These are phyloP conservation scores for Omphalea diandra DNA, from an alignment of 441 rosid genomes.

Conservation along the genomic window DNA sequence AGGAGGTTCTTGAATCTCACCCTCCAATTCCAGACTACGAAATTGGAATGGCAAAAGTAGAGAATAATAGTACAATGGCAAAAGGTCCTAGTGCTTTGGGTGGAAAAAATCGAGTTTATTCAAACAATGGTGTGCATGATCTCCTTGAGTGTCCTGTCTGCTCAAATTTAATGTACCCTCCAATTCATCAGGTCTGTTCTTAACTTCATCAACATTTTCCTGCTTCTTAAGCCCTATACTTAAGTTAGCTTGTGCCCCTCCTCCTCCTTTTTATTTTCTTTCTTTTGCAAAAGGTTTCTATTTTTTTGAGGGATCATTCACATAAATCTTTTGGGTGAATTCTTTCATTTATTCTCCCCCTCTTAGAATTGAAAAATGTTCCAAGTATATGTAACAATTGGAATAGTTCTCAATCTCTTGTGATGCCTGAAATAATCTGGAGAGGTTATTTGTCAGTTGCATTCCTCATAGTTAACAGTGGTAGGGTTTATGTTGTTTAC, in stretches of 20 bases:
- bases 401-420: background rate
- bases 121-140: slow-evolving; percentile 58
- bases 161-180: slow-evolving; percentile 81
- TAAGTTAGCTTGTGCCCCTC: too few species aligned
- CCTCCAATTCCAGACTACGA: slow-evolving; percentile 31
- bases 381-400: background rate
- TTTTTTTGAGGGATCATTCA: too few species aligned
- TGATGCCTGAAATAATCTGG: background rate
- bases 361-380: background rate
- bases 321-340: background rate
- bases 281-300: too few species aligned
- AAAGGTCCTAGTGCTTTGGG: slow-evolving; percentile 29
- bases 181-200: slow-evolving; percentile 63
- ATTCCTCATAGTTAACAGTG: background rate
- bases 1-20: slow-evolving; percentile 44
- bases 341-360: too few species aligned
- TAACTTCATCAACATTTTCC: slow-evolving; percentile 34
- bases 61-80: slow-evolving; percentile 19
- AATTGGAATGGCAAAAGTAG: slow-evolving; percentile 27
- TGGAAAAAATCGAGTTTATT: slow-evolving; percentile 37
- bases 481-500: background rate
- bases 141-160: slow-evolving; percentile 75
- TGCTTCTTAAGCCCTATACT: too few species aligned
- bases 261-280: too few species aligned
- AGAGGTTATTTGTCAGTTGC: background rate